Base-by-base conservation (phyloP, 352 stramenopile genomes). In the Globisporangium rhizosaccharum region DNA sequence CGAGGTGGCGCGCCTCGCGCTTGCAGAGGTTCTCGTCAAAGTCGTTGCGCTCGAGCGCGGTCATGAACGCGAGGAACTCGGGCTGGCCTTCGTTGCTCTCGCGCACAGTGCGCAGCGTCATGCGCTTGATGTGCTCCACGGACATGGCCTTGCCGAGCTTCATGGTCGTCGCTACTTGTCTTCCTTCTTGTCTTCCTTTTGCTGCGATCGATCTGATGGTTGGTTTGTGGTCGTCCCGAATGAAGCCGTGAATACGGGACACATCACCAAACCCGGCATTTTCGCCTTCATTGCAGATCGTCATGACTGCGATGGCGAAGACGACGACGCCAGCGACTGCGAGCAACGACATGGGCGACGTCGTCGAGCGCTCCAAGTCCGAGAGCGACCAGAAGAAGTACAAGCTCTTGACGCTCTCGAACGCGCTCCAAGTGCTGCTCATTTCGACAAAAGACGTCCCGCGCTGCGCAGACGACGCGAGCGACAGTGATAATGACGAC, bases 101-200 rank as follows among this genome's bases (percentile, higher is more conserved):
- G 65, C 80, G 79, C 56, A 92, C 67, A 17, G 85, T 92, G 65
- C 85, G 85, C 76, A 90, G 75, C 68, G 85, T 95, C 85, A 95
- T 95, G 72, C 85, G 85, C 80, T 93, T 93, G 71, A 95, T 91
- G 66, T 95, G 85, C 72, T 92, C 85, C 66, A 87, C 75, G 57
- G 84, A 88, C 56, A 93, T 76, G 57, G 75, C 79, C 64, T 83
- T 85, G 47, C 76, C 66, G 56, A 93, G 78, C 79, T 90, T 93
- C 83, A 93, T 92, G 58, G 52, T 77, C 23, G 50, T 45, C 28
- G 4, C 25, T 23, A 2, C 47, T 23, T 44, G 37, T 48, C 54
- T 52, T 37, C 26, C 18, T 47, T 30, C 47, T 55, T 52, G 42
- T 47, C 15, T 41, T 26, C 49, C 39, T 63, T n/a, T 41, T 26